Evolutionary conservation across 2,329 filamentous ascomycete species (phyloP).

Genomic region (Cercospora beticola): DNA sequence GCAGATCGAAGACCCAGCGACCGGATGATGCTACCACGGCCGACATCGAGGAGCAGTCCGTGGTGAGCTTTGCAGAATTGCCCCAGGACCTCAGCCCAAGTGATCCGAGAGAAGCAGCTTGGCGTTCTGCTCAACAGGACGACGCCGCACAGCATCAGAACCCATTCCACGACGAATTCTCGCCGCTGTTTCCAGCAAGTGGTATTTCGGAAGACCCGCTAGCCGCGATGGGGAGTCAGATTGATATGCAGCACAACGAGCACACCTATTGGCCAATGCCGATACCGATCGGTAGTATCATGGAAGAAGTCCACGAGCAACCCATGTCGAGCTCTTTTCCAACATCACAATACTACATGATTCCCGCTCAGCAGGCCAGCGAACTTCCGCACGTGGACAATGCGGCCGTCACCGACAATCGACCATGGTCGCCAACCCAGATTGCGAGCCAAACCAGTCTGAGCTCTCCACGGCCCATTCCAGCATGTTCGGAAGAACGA

Average conservation of each 20-base stretch:
- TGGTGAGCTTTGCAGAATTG: neutral
- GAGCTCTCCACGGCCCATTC: neutral
- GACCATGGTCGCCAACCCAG: neutral
- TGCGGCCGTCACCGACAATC: neutral
- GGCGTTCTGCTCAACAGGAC: neutral
- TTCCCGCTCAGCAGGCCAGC: neutral
- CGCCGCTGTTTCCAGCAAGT: neutral
- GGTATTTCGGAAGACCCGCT: constrained; percentile 16
- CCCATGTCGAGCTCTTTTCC: neutral
- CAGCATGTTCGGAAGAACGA: neutral
- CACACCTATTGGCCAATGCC: neutral
- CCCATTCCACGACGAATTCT: neutral
- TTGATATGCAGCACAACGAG: neutral
- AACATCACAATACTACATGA: neutral
- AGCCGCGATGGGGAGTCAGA: constrained; percentile 19
- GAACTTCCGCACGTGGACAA: neutral
- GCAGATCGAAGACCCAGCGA: constrained; percentile 22
- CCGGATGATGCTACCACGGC: constrained; percentile 20
- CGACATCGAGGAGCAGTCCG: constrained; percentile 5
- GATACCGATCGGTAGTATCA: neutral
- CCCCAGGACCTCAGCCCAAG: neutral
- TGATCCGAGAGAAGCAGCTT: neutral
- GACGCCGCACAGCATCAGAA: neutral
- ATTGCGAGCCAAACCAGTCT: no score
- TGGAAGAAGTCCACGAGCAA: neutral